Evolutionary conservation across 768 basidiomycete genomes (phyloP), one percentile per base, ranked within the genome.

Genomic region (Boletellus sp.): DNA sequence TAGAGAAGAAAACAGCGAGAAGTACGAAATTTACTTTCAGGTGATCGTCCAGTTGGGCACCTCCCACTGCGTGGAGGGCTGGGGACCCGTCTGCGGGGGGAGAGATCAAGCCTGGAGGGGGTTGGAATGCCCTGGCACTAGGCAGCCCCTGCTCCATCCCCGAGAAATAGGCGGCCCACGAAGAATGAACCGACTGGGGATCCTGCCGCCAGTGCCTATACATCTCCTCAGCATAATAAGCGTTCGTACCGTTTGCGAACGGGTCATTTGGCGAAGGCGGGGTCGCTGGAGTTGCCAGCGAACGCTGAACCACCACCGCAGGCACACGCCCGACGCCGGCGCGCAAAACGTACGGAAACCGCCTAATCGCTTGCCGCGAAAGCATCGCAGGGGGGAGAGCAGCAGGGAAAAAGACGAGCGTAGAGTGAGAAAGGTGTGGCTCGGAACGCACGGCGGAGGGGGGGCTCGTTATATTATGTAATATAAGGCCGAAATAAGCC

Each of bases 161-260:
- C 3, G 85, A 79, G 65, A 99, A 99, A 73, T 99, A 99, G 45
- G 84, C 79, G 52, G 87, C 79, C 96, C 96, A 99, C 4, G 94
- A 96, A 1, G 81, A 76, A 73, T 99, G 96, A 0, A 99, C 96
- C 19, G 89, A 86, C 54, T 81, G 79, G 37, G 93, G 90, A 70
- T 99, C 92, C 72, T 90, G 79, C 68, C 79, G 80, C 91, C 90
- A 93, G 59, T 86, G 83, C 57, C 83, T 81, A 72, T 95, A 97
- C 95, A 97, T 97, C 70, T 95, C 92, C 61, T 90, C 94, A 17
- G 87, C 88, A 66, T 98, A 98, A 74, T 95, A 94, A 20, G 92
- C 78, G 71, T 96, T 97, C 36, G 88, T 94, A 36, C 93, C 94
- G 51, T 91, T 95, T 12, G 94, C 94, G 67, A 97, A 96, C 8